Evolutionary conservation across 2,329 filamentous ascomycete species (phyloP), one percentile per base, ranked within the genome.

Genomic region (Fusarium chaquense): DNA sequence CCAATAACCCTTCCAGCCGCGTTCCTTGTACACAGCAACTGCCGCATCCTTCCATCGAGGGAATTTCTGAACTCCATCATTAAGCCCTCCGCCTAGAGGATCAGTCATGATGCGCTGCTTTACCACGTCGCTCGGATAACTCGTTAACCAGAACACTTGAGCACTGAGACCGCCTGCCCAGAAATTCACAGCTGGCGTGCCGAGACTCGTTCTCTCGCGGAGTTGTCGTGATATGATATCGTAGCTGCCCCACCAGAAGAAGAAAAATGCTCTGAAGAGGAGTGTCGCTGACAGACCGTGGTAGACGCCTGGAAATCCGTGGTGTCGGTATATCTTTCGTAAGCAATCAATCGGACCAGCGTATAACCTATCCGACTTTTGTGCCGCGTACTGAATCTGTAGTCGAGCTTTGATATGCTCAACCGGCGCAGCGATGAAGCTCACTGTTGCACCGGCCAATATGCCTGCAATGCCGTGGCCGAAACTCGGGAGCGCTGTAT

Each of bases 51-150:
- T 89, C 96, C 96, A 98, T 51, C 85, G 82, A 15, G 81, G 83
- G 77, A 94, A 98, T 71, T 83, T 87, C 66, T 89, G 86, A 61
- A 86, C 83, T 12, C 92, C 90, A 70, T 93, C 91, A 20, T 85
- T 83, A 15, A 94, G 80, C 2, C 83, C 83, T 1, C 91, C 90
- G 2, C 91, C 94, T 54, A 98, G 82, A 6, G 93, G 90, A 80
- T 98, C 96, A 16, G 95, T 98, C 96, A 99, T 98, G 77, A 99
- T 91, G 33, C 94, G 87, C 83, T 98, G 95, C 85, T 98, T 98
- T 58, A 98, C 90, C 24, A 98, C 93, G 78, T 98, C 95, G 49
- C 89, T 92, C 3, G 96, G 95, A 77, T 98, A 98, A 69, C 91
- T 93, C 20, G 92, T 93, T 44, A 97, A 79, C 96, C 96, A 99